These are phyloP conservation scores for Nemania sp. DNA, from an alignment of 2,329 filamentous ascomycete genomes.

Conservation along the genomic window DNA sequence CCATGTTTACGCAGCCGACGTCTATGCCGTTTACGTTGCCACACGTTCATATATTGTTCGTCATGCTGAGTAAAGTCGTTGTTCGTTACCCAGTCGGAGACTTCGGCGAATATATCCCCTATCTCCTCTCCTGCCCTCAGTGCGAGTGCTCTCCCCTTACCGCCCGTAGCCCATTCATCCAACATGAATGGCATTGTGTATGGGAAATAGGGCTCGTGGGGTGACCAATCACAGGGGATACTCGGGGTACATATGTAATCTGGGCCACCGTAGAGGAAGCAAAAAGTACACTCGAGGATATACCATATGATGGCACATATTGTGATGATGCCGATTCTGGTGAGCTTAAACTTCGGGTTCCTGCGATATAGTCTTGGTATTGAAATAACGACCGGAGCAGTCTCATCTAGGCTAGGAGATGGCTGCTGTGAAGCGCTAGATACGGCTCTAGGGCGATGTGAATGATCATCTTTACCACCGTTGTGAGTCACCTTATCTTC, in stretches of 20 bases:
- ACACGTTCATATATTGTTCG: slow-evolving; percentile 58
- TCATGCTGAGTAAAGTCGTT: slow-evolving; percentile 60
- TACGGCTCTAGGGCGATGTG: slow-evolving; percentile 24
- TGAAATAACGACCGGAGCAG: slow-evolving; percentile 55
- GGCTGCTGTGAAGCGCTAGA: slow-evolving; percentile 5
- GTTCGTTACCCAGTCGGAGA: slow-evolving; percentile 59
- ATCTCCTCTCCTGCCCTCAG: slow-evolving; percentile 57
- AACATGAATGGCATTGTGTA: slow-evolving; percentile 70
- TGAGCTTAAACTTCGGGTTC: slow-evolving; percentile 60
- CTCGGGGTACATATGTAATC: slow-evolving; percentile 58
- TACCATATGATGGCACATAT: slow-evolving; percentile 65
- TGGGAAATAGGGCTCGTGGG: slow-evolving; percentile 71
- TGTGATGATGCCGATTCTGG: slow-evolving; percentile 61
- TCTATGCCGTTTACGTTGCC: slow-evolving; percentile 61
- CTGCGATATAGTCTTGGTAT: slow-evolving; percentile 62
- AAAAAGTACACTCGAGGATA: slow-evolving; percentile 65
- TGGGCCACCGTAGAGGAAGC: slow-evolving; percentile 66
- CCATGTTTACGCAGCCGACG: slow-evolving; percentile 64
- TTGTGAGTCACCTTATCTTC: slow-evolving; percentile 63
- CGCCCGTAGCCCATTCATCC: slow-evolving; percentile 70
- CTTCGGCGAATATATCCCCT: slow-evolving; percentile 62
- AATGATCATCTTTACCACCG: slow-evolving; percentile 48
- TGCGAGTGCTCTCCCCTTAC: slow-evolving; percentile 58
- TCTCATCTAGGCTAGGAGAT: slow-evolving; percentile 43
- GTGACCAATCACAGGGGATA: slow-evolving; percentile 65